phyloP scores from a whole-genome alignment of 805 yeast species.

The Teunomyces kruisii region DNA sequence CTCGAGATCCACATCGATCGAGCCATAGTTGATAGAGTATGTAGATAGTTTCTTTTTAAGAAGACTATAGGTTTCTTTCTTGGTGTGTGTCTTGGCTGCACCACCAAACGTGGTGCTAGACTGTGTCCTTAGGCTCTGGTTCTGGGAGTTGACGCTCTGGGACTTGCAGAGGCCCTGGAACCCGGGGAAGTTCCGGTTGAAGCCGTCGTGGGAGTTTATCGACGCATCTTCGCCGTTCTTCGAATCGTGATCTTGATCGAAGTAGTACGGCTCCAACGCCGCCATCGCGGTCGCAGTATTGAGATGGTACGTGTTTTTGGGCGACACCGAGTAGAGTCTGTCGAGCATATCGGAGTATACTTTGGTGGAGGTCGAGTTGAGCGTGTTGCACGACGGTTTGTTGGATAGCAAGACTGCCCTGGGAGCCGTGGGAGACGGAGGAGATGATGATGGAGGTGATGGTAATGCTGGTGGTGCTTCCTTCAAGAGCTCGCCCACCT shows the following conservation, averaged over 20 bases:
- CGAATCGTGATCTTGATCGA: conserved; percentile 10
- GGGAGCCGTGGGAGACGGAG: not conserved
- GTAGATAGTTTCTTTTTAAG: conserved; percentile 19
- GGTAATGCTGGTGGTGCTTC: not conserved
- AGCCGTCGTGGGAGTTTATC: not conserved
- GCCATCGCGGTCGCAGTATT: conserved; percentile 27
- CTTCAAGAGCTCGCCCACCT: conserved; percentile 1
- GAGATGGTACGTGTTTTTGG: conserved; percentile 38
- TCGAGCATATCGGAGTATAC: conserved; percentile 26
- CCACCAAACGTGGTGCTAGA: not conserved
- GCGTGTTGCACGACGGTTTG: conserved; percentile 1
- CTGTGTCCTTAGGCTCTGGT: not conserved
- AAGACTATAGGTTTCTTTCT: conserved; percentile 9
- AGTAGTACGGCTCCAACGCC: conserved; percentile 13
- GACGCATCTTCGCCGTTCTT: not conserved
- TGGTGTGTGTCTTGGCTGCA: not conserved
- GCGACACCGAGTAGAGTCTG: conserved; percentile 39
- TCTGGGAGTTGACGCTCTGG: not conserved
- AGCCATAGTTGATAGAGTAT: conserved; percentile 17
- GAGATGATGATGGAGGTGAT: too few relatives aligned
- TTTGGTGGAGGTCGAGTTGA: not conserved
- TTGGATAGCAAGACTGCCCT: conserved; percentile 1
- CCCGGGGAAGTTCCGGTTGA: not conserved
- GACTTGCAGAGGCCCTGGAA: not conserved
- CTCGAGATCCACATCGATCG: conserved; percentile 8